phyloP scores from a whole-genome alignment of 2,329 filamentous ascomycete species.

The Diaporthe sp. region DNA sequence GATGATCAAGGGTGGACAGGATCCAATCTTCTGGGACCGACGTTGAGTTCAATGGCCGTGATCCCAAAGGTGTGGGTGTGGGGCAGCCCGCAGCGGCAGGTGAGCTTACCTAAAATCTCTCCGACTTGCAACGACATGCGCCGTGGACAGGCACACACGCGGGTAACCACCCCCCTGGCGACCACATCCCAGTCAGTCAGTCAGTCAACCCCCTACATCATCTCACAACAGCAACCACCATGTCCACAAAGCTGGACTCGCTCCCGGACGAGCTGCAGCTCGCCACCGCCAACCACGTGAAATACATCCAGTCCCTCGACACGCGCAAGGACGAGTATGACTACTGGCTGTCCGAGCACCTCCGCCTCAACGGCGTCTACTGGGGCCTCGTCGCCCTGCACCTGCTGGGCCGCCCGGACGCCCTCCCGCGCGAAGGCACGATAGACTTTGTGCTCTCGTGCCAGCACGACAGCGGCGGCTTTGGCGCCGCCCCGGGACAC shows the following conservation, averaged over 20 bases:
- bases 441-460: constrained; percentile 97
- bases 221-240: constrained; percentile 40
- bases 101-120: constrained; percentile 34
- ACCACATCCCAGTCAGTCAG: constrained; percentile 34
- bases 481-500: constrained; percentile 93
- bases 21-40: background rate
- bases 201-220: no score
- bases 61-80: constrained; percentile 4
- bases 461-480: constrained; percentile 88
- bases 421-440: constrained; percentile 82
- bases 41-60: background rate
- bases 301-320: constrained; percentile 93
- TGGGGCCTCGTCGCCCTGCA: constrained; percentile 94
- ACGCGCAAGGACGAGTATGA: constrained; percentile 94
- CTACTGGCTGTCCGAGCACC: constrained; percentile 97
- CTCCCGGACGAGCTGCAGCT: constrained; percentile 60
- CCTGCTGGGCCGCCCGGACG: constrained; percentile 84
- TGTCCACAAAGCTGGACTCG: constrained; percentile 52
- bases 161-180: constrained; percentile 32
- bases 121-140: constrained; percentile 32
- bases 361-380: constrained; percentile 95
- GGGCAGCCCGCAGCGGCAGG: background rate
- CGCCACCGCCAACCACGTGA: constrained; percentile 77
- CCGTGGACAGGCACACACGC: background rate
- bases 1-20: background rate